phyloP scores from a whole-genome alignment of 78 protist genomes.

The Chrysochromulina parva region DNA sequence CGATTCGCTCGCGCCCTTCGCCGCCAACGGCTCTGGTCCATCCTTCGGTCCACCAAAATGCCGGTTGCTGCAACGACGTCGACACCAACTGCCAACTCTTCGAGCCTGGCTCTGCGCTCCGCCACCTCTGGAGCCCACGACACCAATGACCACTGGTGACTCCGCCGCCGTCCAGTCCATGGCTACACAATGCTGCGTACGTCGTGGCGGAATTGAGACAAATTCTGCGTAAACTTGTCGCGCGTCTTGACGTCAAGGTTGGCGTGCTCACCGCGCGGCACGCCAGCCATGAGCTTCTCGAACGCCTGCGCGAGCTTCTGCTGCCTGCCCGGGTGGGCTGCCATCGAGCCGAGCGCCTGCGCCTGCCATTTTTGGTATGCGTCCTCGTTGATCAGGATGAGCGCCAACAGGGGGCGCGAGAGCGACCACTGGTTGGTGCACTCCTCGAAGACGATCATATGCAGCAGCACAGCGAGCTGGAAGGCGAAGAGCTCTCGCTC shows the following conservation, averaged over 20 bases:
- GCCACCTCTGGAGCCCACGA: too few species aligned
- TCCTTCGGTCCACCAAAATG: too few species aligned
- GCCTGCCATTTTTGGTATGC: not conserved
- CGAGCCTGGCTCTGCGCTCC: too few species aligned
- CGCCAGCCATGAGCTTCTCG: conserved; percentile 16
- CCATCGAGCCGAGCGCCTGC: not conserved
- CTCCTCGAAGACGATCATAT: conserved; percentile 18
- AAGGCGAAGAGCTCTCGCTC: conserved; percentile 13
- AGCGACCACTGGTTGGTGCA: conserved; percentile 22
- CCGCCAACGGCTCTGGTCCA: too few species aligned
- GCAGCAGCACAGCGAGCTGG: conserved; percentile 11
- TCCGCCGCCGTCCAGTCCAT: too few species aligned
- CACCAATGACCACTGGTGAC: too few species aligned
- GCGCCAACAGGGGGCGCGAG: conserved; percentile 27
- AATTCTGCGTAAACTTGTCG: conserved; percentile 15
- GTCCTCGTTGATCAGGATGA: not conserved
- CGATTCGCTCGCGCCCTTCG: too few species aligned
- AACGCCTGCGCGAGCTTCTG: not conserved
- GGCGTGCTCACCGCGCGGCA: not conserved
- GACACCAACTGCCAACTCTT: too few species aligned
- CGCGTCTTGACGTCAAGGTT: not conserved
- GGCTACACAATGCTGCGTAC: not conserved
- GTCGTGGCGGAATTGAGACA: conserved; percentile 15
- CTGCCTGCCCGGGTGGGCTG: not conserved
- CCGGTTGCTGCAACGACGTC: too few species aligned